phyloP scores from a whole-genome alignment of 192 early-diverging fungal genomes.

The Diversispora eburnea region DNA sequence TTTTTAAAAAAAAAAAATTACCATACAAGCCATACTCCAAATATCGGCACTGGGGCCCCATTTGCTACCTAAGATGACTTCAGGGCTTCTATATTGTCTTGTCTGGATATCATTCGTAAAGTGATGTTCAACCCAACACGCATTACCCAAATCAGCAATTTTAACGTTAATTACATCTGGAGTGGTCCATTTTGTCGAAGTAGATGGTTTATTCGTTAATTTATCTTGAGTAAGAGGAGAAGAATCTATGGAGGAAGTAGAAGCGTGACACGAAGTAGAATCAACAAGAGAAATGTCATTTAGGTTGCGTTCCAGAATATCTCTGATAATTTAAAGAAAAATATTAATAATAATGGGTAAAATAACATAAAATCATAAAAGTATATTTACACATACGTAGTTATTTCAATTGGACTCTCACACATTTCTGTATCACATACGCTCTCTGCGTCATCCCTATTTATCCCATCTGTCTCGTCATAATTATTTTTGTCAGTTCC shows the following conservation, averaged over 20 bases:
- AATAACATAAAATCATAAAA: not conserved
- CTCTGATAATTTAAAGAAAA: slow-evolving; percentile 19
- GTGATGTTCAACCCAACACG: slow-evolving; percentile 93
- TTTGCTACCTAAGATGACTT: slow-evolving; percentile 85
- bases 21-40: slow-evolving; percentile 93
- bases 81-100: slow-evolving; percentile 93
- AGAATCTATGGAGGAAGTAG: slow-evolving; percentile 15
- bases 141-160: slow-evolving; percentile 95
- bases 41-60: slow-evolving; percentile 88
- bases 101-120: slow-evolving; percentile 97
- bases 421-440: not conserved
- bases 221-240: not conserved
- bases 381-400: slow-evolving; percentile 9
- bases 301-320: slow-evolving; percentile 59
- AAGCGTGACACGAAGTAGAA: slow-evolving; percentile 23
- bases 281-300: slow-evolving; percentile 64
- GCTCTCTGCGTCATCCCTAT: slow-evolving; percentile 12
- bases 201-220: slow-evolving; percentile 11
- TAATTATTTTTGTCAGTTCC: slow-evolving; percentile 7
- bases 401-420: slow-evolving; percentile 6
- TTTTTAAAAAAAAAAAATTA: slow-evolving; percentile 29
- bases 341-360: not conserved
- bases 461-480: slow-evolving; percentile 1
- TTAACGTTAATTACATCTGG: slow-evolving; percentile 66
- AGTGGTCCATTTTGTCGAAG: slow-evolving; percentile 19